Base-by-base conservation (phyloP, 2,329 filamentous ascomycete species). In the Pestalotiopsis sp. region DNA sequence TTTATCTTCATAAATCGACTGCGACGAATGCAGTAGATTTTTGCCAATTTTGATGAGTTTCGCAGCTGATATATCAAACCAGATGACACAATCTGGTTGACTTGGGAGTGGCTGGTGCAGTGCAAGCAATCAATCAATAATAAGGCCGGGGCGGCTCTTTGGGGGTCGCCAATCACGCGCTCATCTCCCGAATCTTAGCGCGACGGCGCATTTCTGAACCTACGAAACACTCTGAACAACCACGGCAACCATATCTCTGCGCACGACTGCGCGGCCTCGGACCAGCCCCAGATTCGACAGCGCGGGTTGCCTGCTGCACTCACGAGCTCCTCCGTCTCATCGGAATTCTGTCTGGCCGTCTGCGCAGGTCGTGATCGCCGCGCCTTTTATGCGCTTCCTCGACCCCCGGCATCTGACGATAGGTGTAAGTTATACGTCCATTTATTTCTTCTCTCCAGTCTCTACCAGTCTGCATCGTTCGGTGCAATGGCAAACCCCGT, bases 181-280 rank as follows among this genome's bases (percentile, higher is more conserved):
- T 59, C 64, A 25, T 45, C 64, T 66, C 58, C 64, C 64, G 60
- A 31, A 12, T 60, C 56, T 36, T 66, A 66, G 64, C 64, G 64
- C 64, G 64, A 60, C 64, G 52, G 23, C 41, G 56, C 64, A 66
- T 66, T 60, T 66, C 64, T 60, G n/a, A 39, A 66, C 58, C 56
- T 52, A 66, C 64, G 57, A 59, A 59, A 59, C 57, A 27, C 57
- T 59, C 57, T 31, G 25, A 23, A 36, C 45, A 52, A 17, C 45
- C 17, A 17, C 45, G n/a, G 45, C 38, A 61, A 61, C 31, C 59
- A 36, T n/a, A 9, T n/a, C 27, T 20, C 45, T n/a, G 45, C 45
- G 45, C 45, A 20, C 45, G 45, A 52, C 45, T 52, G 45, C 45
- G 45, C 45, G 17, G 45, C 45, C 45, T 52, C 45, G 45, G 45